These are phyloP conservation scores for Termitomyces sp. DNA, from an alignment of 768 basidiomycete genomes.

Conservation along the genomic window DNA sequence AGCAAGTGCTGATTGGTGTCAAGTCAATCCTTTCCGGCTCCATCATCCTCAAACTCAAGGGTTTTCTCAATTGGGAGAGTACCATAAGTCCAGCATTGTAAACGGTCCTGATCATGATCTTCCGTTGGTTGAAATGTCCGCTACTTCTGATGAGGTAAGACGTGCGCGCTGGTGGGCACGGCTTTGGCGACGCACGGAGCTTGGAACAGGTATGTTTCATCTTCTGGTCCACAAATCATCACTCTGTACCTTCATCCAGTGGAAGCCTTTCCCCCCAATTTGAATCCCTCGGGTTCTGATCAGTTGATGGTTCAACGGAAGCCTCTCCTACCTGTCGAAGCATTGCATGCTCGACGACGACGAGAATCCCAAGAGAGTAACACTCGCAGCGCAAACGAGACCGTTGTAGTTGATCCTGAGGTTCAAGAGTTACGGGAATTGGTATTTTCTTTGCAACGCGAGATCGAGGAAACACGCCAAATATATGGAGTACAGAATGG, in stretches of 20 bases:
- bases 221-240: neutral
- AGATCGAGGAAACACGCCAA: no score
- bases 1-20: neutral
- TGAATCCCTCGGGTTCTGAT: neutral
- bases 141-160: neutral
- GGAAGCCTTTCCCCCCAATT: neutral
- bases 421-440: no score
- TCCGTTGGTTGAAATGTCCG: neutral
- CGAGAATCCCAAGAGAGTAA: no score
- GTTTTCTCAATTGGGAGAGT: neutral
- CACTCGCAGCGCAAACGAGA: no score
- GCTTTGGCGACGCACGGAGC: neutral
- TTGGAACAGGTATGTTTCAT: neutral
- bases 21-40: neutral
- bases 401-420: no score
- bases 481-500: no score
- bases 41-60: neutral
- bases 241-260: neutral
- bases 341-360: neutral
- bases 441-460: no score
- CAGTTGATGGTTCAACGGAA: neutral
- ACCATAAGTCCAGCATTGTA: neutral
- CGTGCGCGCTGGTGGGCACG: neutral
- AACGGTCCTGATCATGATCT: neutral
- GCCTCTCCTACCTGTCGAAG: neutral